phyloP scores from a whole-genome alignment of 805 yeast genomes.

The Suhomyces sp. region DNA sequence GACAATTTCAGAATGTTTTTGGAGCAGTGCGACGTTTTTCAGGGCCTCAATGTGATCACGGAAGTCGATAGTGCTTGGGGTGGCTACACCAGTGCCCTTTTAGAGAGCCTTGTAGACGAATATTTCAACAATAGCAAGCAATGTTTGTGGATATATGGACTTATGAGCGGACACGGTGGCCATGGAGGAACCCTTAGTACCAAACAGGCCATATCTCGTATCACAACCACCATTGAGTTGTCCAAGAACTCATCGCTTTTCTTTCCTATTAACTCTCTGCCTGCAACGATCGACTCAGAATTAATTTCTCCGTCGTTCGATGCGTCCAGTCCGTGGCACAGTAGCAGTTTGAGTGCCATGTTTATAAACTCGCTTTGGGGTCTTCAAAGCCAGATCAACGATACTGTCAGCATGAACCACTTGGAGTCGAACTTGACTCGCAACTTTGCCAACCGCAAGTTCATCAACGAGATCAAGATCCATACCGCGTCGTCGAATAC shows the following conservation, averaged over 20 bases:
- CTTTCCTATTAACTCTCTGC: slow-evolving; percentile 47
- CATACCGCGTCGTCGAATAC: slow-evolving; percentile 3
- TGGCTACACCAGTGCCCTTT: slow-evolving; percentile 56
- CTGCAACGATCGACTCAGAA: background rate
- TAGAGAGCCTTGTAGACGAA: slow-evolving; percentile 66
- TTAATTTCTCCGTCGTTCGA: slow-evolving; percentile 10
- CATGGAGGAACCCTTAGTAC: background rate
- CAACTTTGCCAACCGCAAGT: slow-evolving; percentile 42
- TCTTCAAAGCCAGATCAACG: slow-evolving; percentile 35
- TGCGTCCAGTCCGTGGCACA: slow-evolving; percentile 42
- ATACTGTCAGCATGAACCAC: slow-evolving; percentile 38
- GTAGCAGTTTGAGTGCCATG: slow-evolving; percentile 25
- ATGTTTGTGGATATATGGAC: slow-evolving; percentile 35
- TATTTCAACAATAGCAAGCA: slow-evolving; percentile 44
- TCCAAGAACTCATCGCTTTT: slow-evolving; percentile 50
- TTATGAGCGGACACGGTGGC: slow-evolving; percentile 28
- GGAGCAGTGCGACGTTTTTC: slow-evolving; percentile 73
- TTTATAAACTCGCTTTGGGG: slow-evolving; percentile 44
- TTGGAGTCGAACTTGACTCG: slow-evolving; percentile 44
- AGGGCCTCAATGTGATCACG: slow-evolving; percentile 66
- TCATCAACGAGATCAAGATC: slow-evolving; percentile 40
- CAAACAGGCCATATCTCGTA: slow-evolving; percentile 36
- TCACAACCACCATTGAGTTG: slow-evolving; percentile 45
- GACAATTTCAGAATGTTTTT: slow-evolving; percentile 61
- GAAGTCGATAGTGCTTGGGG: slow-evolving; percentile 86